A percentile compares a stretch with the other conserved stretches of the same genome.
These are phyloP conservation scores for Solanum ahanhuiri DNA, from an alignment of 257 asterid species.

Conservation along the genomic window DNA sequence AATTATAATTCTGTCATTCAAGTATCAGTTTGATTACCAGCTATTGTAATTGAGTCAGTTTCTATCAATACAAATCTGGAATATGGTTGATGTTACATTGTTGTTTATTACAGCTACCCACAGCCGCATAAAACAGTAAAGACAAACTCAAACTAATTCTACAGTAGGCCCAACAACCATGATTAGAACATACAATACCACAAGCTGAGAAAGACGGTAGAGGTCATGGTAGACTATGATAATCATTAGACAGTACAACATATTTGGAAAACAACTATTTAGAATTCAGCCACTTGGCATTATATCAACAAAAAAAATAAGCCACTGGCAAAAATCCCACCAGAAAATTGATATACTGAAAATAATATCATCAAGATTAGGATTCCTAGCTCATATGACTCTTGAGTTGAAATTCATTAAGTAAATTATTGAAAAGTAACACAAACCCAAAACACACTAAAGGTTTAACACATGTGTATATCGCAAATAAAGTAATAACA, in stretches of 20 bases:
- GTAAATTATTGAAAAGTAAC: background rate
- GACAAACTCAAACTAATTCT: background rate
- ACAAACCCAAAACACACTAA: background rate
- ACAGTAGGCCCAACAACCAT: background rate
- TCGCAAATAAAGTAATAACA: background rate
- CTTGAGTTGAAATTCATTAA: background rate
- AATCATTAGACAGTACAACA: background rate
- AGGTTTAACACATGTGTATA: background rate
- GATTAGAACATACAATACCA: background rate
- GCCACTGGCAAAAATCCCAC: background rate
- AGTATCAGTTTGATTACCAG: background rate
- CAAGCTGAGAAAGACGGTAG: background rate
- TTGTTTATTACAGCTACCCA: background rate
- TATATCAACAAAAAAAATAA: background rate
- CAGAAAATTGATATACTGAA: background rate
- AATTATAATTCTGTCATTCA: background rate
- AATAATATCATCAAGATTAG: background rate
- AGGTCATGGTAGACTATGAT: background rate
- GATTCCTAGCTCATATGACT: background rate
- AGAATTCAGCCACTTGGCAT: background rate
- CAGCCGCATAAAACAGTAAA: background rate
- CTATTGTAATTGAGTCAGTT: background rate
- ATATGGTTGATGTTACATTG: background rate
- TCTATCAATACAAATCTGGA: background rate
- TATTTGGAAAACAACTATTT: background rate